Conservation (phyloP, 2,329 filamentous ascomycete genomes). For the Immersiporthe knoxdaviesiana region DNA sequence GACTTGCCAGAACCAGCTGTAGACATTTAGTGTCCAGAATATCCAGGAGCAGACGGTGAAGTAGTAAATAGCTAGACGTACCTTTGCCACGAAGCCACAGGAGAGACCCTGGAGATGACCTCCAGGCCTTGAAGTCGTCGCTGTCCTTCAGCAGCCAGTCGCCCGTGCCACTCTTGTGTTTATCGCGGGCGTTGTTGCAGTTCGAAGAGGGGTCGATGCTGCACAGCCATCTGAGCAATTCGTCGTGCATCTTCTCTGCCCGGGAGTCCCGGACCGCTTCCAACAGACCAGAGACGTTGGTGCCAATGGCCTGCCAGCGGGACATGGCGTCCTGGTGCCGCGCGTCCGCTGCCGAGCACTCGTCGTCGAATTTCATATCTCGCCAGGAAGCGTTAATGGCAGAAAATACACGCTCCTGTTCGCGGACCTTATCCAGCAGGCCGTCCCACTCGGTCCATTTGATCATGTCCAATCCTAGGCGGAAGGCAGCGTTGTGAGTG, state of each 20-base stretch:
- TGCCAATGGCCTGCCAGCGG: neutral
- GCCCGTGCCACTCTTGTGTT: neutral
- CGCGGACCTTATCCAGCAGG: neutral
- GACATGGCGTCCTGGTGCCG: neutral
- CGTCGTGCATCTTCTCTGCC: neutral
- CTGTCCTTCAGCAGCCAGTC: neutral
- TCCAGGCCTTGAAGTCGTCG: neutral
- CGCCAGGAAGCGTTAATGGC: neutral
- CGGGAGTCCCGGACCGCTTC: neutral
- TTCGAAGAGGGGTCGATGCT: neutral
- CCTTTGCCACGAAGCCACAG: neutral
- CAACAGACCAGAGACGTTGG: neutral
- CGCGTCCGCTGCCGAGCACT: neutral
- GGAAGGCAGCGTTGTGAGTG: neutral
- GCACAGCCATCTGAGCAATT: neutral
- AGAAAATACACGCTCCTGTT: neutral
- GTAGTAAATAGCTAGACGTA: neutral
- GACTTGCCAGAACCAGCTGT: neutral
- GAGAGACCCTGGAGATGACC: neutral
- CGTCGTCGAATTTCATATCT: neutral
- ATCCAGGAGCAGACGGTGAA: neutral
- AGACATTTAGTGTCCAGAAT: neutral
- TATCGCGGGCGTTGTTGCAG: neutral
- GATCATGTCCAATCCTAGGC: neutral
- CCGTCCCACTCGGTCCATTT: neutral